Base-by-base conservation (phyloP, 192 early-diverging fungal genomes). In the Backusella tuberculispora region DNA sequence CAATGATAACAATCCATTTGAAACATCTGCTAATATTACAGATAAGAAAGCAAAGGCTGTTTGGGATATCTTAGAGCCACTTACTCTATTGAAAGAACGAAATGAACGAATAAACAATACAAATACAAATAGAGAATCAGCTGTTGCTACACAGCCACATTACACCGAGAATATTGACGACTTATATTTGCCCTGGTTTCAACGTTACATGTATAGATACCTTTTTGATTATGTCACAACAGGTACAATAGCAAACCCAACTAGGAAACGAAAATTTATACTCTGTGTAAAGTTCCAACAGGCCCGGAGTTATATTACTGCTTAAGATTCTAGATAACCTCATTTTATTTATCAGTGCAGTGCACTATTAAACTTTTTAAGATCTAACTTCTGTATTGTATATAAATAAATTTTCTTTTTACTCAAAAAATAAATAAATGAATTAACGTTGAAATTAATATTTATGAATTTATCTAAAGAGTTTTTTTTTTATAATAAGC, bases 11-110 rank as follows among this genome's bases (percentile, higher is more conserved):
- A 38, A 29, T 13, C 29, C 63, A 17, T 29, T 38, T 65, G 63
- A 38, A 42, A 21, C 37, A 42, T 17, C 66, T 24, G 5, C 1
- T 24, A 24, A 9, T 9, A 43, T 67, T n/a, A 42, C 68, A 15
- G 68, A 69, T 69, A 69, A 69, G 17, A 21, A 69, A 47, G 45
- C 68, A 46, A 45, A 47, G 26, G 44, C 42, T 24, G 68, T 69
- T 47, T 69, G 68, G 68, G 42, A 42, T 47, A 46, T 69, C 2
- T 47, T 69, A 13, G 68, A 69, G 26, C 68, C 68, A 44, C 43
- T 69, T 21, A 47, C 45, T 0, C 45, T 47, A 34, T 47, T 69
- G 21, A 69, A 69, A 4, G 24, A 69, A 47, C 43, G 68, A 69
- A 69, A 47, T 34, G 45, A 60, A 29, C 17, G 21, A 26, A 60